Evolutionary conservation across 139 green algal species (phyloP).

Genomic region (Chlamydomonas sphaeroides): DNA sequence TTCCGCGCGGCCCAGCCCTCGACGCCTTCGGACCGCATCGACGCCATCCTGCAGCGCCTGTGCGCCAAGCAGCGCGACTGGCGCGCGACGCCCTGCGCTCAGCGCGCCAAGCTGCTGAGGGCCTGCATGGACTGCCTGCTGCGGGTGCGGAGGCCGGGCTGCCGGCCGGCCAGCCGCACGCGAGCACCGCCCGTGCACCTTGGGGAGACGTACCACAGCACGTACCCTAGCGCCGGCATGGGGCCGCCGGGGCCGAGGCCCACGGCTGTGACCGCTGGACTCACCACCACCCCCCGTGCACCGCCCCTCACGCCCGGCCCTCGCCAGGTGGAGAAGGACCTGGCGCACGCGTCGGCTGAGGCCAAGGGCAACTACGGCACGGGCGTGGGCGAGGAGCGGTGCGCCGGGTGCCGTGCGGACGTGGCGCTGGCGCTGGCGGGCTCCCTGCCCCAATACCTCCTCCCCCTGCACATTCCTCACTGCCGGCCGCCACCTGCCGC

Average conservation of each 20-base stretch:
- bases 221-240: background rate
- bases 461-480: background rate
- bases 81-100: constrained; percentile 9
- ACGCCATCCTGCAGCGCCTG: constrained; percentile 42
- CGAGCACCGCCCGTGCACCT: background rate
- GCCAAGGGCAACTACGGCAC: constrained; percentile 71
- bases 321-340: constrained; percentile 41
- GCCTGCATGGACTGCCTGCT: constrained; percentile 58
- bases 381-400: constrained; percentile 74
- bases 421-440: background rate
- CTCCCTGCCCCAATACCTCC: background rate
- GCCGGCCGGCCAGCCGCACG: no score
- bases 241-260: no score
- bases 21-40: background rate
- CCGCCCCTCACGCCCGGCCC: no score
- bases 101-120: constrained; percentile 61
- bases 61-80: constrained; percentile 57
- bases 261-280: no score
- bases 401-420: background rate
- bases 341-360: constrained; percentile 39
- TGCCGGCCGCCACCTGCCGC: background rate
- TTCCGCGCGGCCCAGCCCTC: background rate
- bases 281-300: background rate
- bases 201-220: background rate
- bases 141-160: background rate